Base-by-base conservation (phyloP, 2,329 filamentous ascomycete genomes). In the Zymoseptoria pseudotritici region DNA sequence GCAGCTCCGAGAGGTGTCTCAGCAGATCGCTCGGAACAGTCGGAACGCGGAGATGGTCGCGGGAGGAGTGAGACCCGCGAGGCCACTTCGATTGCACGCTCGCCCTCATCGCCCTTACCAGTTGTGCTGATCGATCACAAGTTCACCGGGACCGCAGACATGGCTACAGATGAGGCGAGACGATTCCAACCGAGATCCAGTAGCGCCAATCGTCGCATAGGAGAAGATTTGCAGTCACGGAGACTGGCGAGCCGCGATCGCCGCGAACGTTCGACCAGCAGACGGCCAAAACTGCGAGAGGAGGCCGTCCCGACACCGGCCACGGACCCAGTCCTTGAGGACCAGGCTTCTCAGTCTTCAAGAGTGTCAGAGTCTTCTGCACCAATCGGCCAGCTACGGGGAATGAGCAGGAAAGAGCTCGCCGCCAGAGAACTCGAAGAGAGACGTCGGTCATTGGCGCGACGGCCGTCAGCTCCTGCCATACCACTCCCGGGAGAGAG, bases 391-490 rank as follows among this genome's bases (percentile, higher is more conserved):
- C 57, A 59, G 9, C 31, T 58, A 10, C 54, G 55, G n/a, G 53
- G 50, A 19, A 53, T 76, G 60, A 74, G 72, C 57, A 75, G 74
- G 61, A 79, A 77, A 65, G 76, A 76, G 61, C 68, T 77, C 20
- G 79, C 77, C 9, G 91, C 91, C 7, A 86, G 88, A 54, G 92
- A 97, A 74, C 83, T 97, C 0, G 92, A 97, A 74, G 90, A 94
- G 69, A 86, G 93, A 26, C 86, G 93, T 60, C 85, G 89, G 70
- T 97, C 93, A 13, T 80, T 96, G 24, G 90, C 89, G 20, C 84
- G 90, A 58, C 84, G 91, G 55, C 89, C 91, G 3, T 89, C 89
- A 22, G 90, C 87, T 2, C 91, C 91, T 0, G 78, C 85, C 0
- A 95, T 97, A 62, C 86, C 90, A 4, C 86, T 91, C 65, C 92